These are phyloP conservation scores for Acanthamoeba lenticulata DNA, from an alignment of 208 protist genomes.

Conservation along the genomic window DNA sequence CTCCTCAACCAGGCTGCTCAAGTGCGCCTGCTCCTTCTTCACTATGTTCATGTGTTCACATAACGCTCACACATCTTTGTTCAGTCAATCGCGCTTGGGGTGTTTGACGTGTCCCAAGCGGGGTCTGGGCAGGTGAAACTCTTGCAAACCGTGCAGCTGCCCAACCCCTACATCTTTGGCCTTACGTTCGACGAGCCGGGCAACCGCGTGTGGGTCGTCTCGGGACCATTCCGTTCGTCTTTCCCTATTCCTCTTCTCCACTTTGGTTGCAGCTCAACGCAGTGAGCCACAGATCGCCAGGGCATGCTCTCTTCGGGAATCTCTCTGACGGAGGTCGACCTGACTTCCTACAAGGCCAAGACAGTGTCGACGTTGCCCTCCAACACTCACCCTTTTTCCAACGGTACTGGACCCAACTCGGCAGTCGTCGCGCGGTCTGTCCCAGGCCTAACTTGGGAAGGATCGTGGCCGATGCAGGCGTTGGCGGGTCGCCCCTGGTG, in stretches of 20 bases:
- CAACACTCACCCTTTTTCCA: no score
- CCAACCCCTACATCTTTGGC: not conserved
- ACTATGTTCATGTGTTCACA: not conserved
- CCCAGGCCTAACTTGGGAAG: no score
- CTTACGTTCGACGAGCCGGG: not conserved
- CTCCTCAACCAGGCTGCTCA: not conserved
- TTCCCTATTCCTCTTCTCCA: not conserved
- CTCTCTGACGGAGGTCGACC: no score
- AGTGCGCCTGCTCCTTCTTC: no score
- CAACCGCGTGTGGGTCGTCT: not conserved
- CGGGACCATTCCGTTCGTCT: not conserved
- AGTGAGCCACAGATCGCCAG: no score
- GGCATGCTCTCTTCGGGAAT: no score
- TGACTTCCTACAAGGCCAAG: no score
- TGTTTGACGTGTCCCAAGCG: not conserved
- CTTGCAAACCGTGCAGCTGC: not conserved
- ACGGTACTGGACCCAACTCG: no score
- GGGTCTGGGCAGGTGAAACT: not conserved
- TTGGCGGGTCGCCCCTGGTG: no score
- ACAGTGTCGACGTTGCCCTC: no score
- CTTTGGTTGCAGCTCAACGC: not conserved
- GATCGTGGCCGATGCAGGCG: no score
- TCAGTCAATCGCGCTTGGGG: not conserved
- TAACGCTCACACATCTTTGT: not conserved
- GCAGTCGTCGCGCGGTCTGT: no score